phyloP scores from a whole-genome alignment of 1,284 basidiomycete genomes.

The Microstroma glucosiphilum region DNA sequence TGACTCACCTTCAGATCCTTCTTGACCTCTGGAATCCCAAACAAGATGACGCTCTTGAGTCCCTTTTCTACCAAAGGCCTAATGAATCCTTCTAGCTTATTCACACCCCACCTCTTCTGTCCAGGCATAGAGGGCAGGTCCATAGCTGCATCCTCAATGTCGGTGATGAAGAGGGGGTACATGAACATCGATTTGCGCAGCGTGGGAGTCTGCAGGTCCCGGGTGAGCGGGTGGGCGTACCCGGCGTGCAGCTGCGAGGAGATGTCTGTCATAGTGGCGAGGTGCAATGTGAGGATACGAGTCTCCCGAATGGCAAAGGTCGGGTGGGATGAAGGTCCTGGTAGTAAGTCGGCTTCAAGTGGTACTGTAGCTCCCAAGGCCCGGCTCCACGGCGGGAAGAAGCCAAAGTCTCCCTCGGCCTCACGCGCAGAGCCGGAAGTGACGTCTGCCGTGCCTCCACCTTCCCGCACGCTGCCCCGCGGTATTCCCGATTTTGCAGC shows the following conservation, averaged over 20 bases:
- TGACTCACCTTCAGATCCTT: slow-evolving; percentile 62
- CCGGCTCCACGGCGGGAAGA: too few species aligned
- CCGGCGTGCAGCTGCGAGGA: slow-evolving; percentile 31
- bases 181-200: slow-evolving; percentile 36
- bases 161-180: slow-evolving; percentile 47
- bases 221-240: slow-evolving; percentile 39
- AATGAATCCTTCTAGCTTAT: slow-evolving; percentile 81
- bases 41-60: slow-evolving; percentile 83
- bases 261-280: slow-evolving; percentile 3
- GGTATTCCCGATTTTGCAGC: too few species aligned
- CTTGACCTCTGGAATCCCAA: slow-evolving; percentile 83
- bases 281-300: neutral
- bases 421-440: too few species aligned
- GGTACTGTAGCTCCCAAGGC: too few species aligned
- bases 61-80: slow-evolving; percentile 83
- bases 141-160: slow-evolving; percentile 33
- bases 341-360: too few species aligned
- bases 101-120: slow-evolving; percentile 70
- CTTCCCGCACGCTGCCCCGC: too few species aligned
- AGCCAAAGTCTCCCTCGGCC: too few species aligned
- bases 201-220: slow-evolving; percentile 38
- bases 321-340: too few species aligned
- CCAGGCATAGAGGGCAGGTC: slow-evolving; percentile 41
- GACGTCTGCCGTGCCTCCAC: too few species aligned
- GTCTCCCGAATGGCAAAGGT: too few species aligned